Conservation (phyloP, 192 early-diverging fungal species). For the Podila epicladia region DNA sequence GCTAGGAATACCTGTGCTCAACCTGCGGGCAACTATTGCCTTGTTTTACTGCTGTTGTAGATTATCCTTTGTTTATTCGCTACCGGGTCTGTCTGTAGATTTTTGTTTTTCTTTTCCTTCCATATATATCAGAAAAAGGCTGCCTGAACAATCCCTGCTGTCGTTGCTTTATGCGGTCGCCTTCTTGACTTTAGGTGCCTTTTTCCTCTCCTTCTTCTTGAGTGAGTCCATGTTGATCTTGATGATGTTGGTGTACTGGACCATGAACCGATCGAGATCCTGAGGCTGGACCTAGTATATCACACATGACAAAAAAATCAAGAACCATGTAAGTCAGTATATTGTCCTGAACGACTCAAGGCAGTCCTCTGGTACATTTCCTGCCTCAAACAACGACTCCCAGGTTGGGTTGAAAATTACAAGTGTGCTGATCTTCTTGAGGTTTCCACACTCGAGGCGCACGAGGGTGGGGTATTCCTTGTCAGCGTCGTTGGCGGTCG, state of each 20-base stretch:
- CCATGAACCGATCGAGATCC: conserved; percentile 50
- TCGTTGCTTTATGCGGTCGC: conserved; percentile 15
- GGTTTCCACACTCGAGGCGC: conserved; percentile 27
- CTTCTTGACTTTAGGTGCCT: conserved; percentile 43
- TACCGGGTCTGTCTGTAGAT: no score
- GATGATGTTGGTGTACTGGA: conserved; percentile 50
- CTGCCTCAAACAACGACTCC: background rate
- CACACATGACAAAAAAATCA: background rate
- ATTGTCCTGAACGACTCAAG: background rate
- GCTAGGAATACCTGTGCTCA: no score
- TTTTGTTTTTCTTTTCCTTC: no score
- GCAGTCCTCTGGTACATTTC: background rate
- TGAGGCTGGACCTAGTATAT: conserved; percentile 41
- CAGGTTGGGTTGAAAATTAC: conserved; percentile 8
- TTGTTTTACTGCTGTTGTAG: no score
- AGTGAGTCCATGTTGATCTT: conserved; percentile 49
- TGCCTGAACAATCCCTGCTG: background rate
- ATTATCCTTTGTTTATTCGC: no score
- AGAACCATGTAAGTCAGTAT: background rate
- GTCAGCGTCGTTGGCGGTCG: conserved; percentile 13
- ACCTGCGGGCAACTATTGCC: no score
- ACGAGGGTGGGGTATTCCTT: conserved; percentile 45
- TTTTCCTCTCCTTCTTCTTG: conserved; percentile 54
- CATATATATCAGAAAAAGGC: background rate
- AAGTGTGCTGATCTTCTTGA: conserved; percentile 38